Evolutionary conservation across 345 rosid genomes (phyloP), one percentile per base, ranked within the genome.

Genomic region (Sisymbrium irio): DNA sequence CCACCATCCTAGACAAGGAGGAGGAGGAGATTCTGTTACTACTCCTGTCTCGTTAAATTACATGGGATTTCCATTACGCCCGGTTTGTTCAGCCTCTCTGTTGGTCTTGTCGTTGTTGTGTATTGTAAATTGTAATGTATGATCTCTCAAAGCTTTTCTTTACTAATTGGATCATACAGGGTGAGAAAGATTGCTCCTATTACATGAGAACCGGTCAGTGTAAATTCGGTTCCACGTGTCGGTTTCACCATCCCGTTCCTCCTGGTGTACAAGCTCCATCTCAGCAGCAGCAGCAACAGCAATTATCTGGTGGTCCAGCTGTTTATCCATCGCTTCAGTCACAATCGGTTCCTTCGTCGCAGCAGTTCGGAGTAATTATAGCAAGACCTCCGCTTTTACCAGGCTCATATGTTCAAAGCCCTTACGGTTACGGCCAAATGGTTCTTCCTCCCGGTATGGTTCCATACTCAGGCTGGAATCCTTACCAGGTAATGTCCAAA

Each of bases 191-290:
- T 68, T 96, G 99, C 73, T 82, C 93, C 41, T 92, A 90, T 67
- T 96, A 87, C 79, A 67, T 88, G 82, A 90, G 90, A 82, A 96
- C 95, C 0, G 91, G 96, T 72, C 91, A 85, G 30, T 95, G 99
- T 80, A 95, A 95, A 73, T 96, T 92, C 67, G 96, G 92, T 42
- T 67, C 81, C 7, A 87, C 96, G 0, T 92, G 98, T 76, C 92
- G 92, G 74, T 96, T 86, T 75, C 86, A 92, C 79, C 99, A 96
- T 78, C 97, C 99, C 3, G 86, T 72, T 42, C 89, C 90, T 36
- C 84, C 82, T 7, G 80, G 81, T 46, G 35, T 79, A 15, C 89
- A 82, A 55, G 68, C 82, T 75, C 87, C 85, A 45, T 62, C 4
- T 51, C 61, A 6, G 22, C 71, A 68, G 20, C 75, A 41, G 36